Conservation (phyloP, 495 filamentous ascomycete species). For the Annulohypoxylon nitens region DNA sequence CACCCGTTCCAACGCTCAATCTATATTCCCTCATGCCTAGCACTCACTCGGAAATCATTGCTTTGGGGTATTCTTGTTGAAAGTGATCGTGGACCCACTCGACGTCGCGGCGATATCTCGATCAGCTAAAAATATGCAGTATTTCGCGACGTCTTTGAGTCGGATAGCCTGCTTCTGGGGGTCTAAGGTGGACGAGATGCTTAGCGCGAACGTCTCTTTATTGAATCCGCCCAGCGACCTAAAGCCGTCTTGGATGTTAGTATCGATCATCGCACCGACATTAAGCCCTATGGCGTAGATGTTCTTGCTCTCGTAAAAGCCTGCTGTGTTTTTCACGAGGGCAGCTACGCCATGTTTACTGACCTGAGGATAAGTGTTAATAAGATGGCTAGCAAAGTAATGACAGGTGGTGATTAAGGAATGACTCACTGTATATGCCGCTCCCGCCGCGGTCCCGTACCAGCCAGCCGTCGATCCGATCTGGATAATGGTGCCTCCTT, state of each 20-base stretch:
- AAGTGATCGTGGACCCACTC: conserved; percentile 56
- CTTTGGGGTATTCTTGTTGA: conserved; percentile 58
- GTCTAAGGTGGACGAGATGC: conserved; percentile 60
- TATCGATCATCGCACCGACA: conserved; percentile 69
- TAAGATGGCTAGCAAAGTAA: neutral
- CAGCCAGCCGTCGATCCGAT: conserved; percentile 58
- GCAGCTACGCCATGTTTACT: conserved; percentile 68
- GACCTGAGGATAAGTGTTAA: conserved; percentile 19
- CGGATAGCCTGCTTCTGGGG: conserved; percentile 44
- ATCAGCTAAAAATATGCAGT: conserved; percentile 58
- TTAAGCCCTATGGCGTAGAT: conserved; percentile 69
- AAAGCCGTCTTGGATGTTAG: conserved; percentile 52
- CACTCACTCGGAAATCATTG: conserved; percentile 38
- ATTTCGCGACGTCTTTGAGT: conserved; percentile 55
- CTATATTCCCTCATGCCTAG: neutral
- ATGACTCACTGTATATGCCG: conserved; percentile 65
- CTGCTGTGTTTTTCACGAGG: conserved; percentile 73
- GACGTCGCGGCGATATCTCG: conserved; percentile 51
- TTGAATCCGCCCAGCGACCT: conserved; percentile 52
- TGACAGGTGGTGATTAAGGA: neutral
- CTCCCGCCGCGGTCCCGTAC: conserved; percentile 57
- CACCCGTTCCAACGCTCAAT: neutral
- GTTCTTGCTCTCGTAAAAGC: conserved; percentile 68
- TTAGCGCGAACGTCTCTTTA: conserved; percentile 59
- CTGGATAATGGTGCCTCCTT: conserved; percentile 62